Percentiles rank a stretch among this genome's conserved stretches.
These are phyloP conservation scores for Akanthomyces uredinophilus DNA, from an alignment of 2,329 filamentous ascomycete genomes.

Conservation along the genomic window DNA sequence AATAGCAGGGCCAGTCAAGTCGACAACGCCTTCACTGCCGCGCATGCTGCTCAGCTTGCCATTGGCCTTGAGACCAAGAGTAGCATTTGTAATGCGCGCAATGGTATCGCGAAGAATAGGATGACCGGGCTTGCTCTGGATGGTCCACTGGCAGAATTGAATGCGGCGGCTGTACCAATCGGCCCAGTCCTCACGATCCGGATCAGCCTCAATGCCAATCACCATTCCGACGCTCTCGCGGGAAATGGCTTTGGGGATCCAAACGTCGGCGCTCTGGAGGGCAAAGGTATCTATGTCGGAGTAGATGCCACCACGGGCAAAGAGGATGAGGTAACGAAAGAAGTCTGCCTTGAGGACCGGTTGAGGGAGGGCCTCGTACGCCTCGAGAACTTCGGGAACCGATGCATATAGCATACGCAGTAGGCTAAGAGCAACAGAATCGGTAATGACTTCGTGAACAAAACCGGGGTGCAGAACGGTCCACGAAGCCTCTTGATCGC, in stretches of 20 bases:
- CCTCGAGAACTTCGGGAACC: conserved; percentile 71
- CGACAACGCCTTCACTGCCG: conserved; percentile 69
- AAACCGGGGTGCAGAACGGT: conserved; percentile 81
- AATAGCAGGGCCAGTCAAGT: conserved; percentile 88
- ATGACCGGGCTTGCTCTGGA: conserved; percentile 91
- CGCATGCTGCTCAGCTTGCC: conserved; percentile 56
- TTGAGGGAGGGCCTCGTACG: conserved; percentile 67
- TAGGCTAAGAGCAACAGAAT: conserved; percentile 75
- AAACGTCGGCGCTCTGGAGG: conserved; percentile 75
- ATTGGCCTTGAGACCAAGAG: conserved; percentile 64
- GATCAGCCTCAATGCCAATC: conserved; percentile 93
- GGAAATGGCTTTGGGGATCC: conserved; percentile 77
- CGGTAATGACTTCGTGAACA: conserved; percentile 95
- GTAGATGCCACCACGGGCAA: conserved; percentile 64
- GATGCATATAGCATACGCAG: conserved; percentile 82
- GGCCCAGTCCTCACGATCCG: conserved; percentile 85
- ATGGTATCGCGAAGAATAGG: conserved; percentile 87
- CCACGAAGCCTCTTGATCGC: conserved; percentile 85
- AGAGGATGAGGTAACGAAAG: conserved; percentile 67
- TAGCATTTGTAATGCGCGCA: conserved; percentile 75
- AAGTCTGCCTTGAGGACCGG: conserved; percentile 75
- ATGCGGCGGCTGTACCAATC: conserved; percentile 95
- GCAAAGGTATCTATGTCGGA: conserved; percentile 88
- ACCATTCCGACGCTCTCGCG: conserved; percentile 77
- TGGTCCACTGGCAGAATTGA: conserved; percentile 99